Evolutionary conservation across 208 protist species (phyloP), one percentile per base, ranked within the genome.

Genomic region (Trypanosoma caninum): DNA sequence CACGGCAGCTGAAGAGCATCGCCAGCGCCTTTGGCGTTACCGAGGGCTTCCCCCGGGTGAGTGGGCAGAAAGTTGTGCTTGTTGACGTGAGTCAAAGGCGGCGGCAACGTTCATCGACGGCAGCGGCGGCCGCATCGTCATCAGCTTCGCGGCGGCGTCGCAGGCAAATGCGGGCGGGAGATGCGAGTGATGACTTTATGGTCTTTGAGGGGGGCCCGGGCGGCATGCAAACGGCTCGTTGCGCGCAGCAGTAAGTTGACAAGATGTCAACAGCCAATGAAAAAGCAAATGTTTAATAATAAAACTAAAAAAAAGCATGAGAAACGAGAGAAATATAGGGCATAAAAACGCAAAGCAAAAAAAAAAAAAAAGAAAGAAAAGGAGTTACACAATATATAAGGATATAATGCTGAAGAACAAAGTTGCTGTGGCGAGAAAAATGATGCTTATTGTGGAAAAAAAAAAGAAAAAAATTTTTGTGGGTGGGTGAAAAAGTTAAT

Each of bases 31-130:
- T 93, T 28, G 46, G 55, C 16, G 57, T 71, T n/a, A 51, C 71
- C 10, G 67, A 67, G 31, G 75, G 70, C 62, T 59, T 69, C 14
- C 68, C 65, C 27, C 79, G 61, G 35, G 44, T 93, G 10, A 74
- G 70, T 23, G 87, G 87, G n/a, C 83, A 93, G 57, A 66, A 80
- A 31, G 72, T 82, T 34, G 59, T 72, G 71, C 71, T 93, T 45
- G 52, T 53, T 16, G 56, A 64, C 35, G 38, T 33, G 34, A 57
- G 20, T 20, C 10, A n/a, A 18, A 54, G 64, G 42, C 55, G 34
- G 44, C 16, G 11, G 54, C 22, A 23, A 22, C 65, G 69, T 44
- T n/a, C n/a, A n/a, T n/a, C n/a, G n/a, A n/a, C n/a, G n/a, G 20
- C 10, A n/a, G 27, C 62, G 64, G 42, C 55, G 34, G 44, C 16